Evolutionary conservation across 305 asterid species (phyloP), one percentile per base, ranked within the genome.

Genomic region (Fraxinus albicans): DNA sequence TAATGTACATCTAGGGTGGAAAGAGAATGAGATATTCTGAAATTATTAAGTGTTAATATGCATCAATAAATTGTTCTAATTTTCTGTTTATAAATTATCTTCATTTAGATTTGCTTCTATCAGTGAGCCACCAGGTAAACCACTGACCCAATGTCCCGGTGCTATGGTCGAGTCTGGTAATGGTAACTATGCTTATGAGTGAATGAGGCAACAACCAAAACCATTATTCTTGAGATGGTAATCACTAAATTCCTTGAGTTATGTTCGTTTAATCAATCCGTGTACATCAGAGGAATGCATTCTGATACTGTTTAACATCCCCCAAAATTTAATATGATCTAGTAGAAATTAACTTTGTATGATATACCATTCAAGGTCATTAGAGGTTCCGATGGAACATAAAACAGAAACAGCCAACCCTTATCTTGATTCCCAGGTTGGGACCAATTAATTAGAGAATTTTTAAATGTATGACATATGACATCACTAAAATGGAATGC

Each of bases 401-500:
- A 10, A 3, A n/a, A 27, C 72, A 50, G 17, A 50, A 77, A 77
- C 21, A 36, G 36, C 73, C 73, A 77, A 53, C 19, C 27, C 19
- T 70, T 34, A 17, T 70, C 23, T 12, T 38, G 60, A 67, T 21
- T 72, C 70, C 78, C 80, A 65, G 13, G 70, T 53, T 29, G 5
- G 55, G 47, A 53, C 33, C 81, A 73, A 44, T 40, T 65, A 77
- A 79, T 63, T 50, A 55, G 60, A 79, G 53, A 79, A 50, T 40
- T 55, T 36, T 6, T 21, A 65, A 19, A 4, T 4, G 34, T 75
- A 50, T 38, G 36, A 74, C 44, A 36, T 74, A 50, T 38, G 35
- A 36, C 36, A 25, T 67, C 36, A 67, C 74, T 67, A 67, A 67
- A 67, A 67, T 81, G 82, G 77, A 77, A 79, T 42, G 75, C 58